phyloP scores from a whole-genome alignment of 1,284 basidiomycete species.

The Ustilago curta region DNA sequence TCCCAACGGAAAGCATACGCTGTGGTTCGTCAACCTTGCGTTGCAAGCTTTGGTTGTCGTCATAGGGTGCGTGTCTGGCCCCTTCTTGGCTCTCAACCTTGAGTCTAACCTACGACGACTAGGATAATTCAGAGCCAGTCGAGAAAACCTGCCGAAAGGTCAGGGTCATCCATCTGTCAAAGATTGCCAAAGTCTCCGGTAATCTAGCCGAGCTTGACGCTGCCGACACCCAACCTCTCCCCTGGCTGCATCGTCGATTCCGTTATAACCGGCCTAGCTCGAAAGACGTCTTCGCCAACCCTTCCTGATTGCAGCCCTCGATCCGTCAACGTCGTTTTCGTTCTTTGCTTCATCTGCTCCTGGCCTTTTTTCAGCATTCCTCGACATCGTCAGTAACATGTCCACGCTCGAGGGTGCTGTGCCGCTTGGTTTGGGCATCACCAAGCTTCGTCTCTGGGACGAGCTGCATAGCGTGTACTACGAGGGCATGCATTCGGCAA shows the following conservation, averaged over 20 bases:
- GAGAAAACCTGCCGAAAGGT: not conserved
- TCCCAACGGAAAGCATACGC: not conserved
- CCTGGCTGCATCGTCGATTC: not conserved
- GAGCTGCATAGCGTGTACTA: constrained; percentile 32
- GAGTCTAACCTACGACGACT: not conserved
- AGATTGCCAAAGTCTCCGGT: constrained; percentile 1
- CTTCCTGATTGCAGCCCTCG: not conserved
- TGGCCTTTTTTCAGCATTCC: too few relatives aligned
- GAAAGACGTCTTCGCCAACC: constrained; percentile 3
- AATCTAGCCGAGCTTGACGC: constrained; percentile 6
- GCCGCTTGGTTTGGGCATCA: constrained; percentile 41
- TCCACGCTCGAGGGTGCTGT: constrained; percentile 45
- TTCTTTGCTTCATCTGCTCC: not conserved
- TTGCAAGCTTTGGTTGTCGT: not conserved
- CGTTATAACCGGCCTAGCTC: constrained; percentile 1
- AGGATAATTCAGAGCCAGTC: not conserved
- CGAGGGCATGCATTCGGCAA: not conserved
- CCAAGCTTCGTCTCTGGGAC: constrained; percentile 43
- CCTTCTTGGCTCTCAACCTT: not conserved
- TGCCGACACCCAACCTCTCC: not conserved
- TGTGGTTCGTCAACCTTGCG: not conserved
- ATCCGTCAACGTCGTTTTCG: not conserved
- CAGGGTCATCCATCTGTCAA: constrained; percentile 7
- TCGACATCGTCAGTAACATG: constrained; percentile 6
- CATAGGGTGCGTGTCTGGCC: not conserved